phyloP scores from a whole-genome alignment of 2,329 filamentous ascomycete species.

The Coniochaeta ligniaria region DNA sequence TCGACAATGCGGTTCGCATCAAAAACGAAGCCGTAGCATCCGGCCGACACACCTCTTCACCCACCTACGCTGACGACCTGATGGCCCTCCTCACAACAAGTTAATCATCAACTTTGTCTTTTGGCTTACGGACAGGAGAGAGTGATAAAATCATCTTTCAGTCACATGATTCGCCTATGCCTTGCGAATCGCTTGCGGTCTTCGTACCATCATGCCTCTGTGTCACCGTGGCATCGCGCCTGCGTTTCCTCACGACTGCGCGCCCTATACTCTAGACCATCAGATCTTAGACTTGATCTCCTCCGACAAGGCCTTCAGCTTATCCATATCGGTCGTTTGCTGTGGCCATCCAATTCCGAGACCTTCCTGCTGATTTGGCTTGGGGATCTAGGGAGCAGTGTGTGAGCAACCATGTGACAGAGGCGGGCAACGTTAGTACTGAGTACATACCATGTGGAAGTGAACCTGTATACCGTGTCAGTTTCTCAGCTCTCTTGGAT shows the following conservation, averaged over 20 bases:
- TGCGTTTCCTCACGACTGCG: not conserved
- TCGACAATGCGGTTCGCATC: not conserved
- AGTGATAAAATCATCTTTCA: not conserved
- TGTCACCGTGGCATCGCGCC: no score
- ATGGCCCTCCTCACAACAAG: no score
- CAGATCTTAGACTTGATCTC: constrained; percentile 88
- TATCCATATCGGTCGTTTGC: constrained; percentile 69
- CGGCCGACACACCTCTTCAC: not conserved
- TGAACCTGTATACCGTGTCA: constrained; percentile 57
- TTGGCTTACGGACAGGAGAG: not conserved
- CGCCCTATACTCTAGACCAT: constrained; percentile 6
- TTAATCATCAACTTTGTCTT: no score
- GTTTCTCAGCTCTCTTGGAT: not conserved
- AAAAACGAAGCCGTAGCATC: not conserved
- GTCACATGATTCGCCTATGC: not conserved
- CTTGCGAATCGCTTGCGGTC: not conserved
- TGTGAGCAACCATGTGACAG: not conserved
- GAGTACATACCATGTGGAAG: constrained; percentile 71
- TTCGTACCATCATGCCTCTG: not conserved
- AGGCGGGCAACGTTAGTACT: not conserved
- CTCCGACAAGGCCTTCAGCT: constrained; percentile 70
- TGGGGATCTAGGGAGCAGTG: constrained; percentile 65
- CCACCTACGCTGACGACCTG: not conserved
- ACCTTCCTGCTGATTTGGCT: constrained; percentile 78
- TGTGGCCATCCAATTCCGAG: constrained; percentile 75